These are phyloP conservation scores for Miscanthus lutarioriparius DNA, from an alignment of 176 grass and related monocot genomes.

Conservation along the genomic window DNA sequence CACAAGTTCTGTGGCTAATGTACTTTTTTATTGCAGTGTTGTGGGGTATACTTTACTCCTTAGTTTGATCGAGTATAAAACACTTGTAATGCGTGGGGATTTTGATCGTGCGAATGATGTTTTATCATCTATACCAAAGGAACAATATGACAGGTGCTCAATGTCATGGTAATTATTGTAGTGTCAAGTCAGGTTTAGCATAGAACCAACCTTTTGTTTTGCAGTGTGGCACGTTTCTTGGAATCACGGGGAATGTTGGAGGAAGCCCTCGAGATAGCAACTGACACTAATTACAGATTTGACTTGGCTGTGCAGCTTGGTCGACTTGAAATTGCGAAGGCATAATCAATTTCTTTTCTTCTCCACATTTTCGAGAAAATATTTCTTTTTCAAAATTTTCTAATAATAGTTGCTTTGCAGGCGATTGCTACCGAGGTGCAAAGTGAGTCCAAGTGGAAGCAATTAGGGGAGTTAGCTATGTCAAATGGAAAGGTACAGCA, in stretches of 20 bases:
- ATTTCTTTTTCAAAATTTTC: constrained; percentile 22
- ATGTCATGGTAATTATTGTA: constrained; percentile 26
- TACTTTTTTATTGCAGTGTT: constrained; percentile 68
- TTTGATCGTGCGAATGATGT: constrained; percentile 75
- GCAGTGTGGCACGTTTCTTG: constrained; percentile 92
- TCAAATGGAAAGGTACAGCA: constrained; percentile 83
- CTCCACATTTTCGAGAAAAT: constrained; percentile 10
- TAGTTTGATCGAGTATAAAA: constrained; percentile 97
- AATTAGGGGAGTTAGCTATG: constrained; percentile 89
- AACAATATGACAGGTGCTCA: constrained; percentile 86
- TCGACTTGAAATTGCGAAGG: constrained; percentile 92
- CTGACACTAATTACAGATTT: constrained; percentile 97
- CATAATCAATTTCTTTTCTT: constrained; percentile 31
- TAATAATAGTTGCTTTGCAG: constrained; percentile 48
- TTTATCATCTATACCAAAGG: constrained; percentile 91
- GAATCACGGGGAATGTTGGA: constrained; percentile 97
- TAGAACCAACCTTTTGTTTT: constrained; percentile 36
- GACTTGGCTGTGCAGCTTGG: constrained; percentile 95
- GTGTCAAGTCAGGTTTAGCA: constrained; percentile 6
- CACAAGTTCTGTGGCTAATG: constrained; percentile 38
- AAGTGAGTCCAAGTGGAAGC: constrained; percentile 98
- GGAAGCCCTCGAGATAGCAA: constrained; percentile 96
- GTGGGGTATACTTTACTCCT: constrained; percentile 97
- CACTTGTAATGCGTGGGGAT: constrained; percentile 96
- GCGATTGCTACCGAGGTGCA: constrained; percentile 88